These are phyloP conservation scores for Astragalus membranaceus DNA, from an alignment of 306 rosid genomes.

Conservation along the genomic window DNA sequence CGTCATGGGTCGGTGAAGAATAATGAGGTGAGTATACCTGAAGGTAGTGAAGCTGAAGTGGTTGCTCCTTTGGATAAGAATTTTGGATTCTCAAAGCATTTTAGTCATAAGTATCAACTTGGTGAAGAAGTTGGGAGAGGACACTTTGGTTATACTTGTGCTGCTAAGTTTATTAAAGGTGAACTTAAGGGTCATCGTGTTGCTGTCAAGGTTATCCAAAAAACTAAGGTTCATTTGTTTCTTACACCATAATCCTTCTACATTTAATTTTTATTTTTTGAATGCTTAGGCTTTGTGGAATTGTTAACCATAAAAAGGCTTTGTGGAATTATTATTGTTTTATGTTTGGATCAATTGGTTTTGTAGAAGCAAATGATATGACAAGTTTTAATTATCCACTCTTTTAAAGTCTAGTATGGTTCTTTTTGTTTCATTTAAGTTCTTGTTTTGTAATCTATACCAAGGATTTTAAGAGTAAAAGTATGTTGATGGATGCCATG, in stretches of 20 bases:
- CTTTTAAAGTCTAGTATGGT: neutral
- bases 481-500: too few species aligned
- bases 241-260: neutral
- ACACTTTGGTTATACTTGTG: constrained; percentile 81
- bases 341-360: neutral
- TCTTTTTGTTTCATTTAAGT: neutral
- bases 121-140: constrained; percentile 92
- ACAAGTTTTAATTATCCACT: neutral
- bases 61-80: constrained; percentile 61
- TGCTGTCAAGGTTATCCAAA: constrained; percentile 90
- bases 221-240: constrained; percentile 49
- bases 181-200: constrained; percentile 62
- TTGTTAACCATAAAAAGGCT: too few species aligned
- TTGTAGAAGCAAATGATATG: too few species aligned
- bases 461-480: neutral
- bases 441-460: neutral
- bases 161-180: constrained; percentile 65
- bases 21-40: constrained; percentile 59
- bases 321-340: neutral
- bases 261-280: neutral
- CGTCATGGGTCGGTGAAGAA: constrained; percentile 83
- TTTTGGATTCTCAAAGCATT: constrained; percentile 83
- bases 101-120: constrained; percentile 61
- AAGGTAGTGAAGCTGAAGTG: constrained; percentile 52
- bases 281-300: too few species aligned